These are phyloP conservation scores for Ganoderma resinaceum DNA, from an alignment of 1,284 basidiomycete genomes.

Conservation along the genomic window DNA sequence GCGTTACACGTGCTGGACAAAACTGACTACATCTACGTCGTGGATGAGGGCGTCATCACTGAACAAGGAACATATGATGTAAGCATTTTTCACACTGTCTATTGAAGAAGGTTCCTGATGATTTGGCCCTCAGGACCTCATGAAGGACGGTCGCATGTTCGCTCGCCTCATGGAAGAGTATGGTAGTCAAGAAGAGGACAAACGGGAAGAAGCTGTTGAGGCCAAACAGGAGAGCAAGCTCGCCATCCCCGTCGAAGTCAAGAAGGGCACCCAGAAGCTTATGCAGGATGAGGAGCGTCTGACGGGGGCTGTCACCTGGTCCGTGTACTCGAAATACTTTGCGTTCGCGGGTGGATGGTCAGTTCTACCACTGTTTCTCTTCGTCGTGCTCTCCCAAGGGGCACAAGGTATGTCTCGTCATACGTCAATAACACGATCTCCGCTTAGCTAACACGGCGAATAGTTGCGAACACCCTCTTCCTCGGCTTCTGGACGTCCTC, in stretches of 20 bases:
- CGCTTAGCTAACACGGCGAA: not conserved
- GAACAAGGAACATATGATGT: conserved; percentile 71
- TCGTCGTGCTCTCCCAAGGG: conserved; percentile 39
- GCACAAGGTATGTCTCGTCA: conserved; percentile 35
- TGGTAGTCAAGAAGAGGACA: conserved; percentile 48
- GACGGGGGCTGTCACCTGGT: conserved; percentile 41
- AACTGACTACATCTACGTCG: conserved; percentile 73
- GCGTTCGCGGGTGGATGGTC: conserved; percentile 55
- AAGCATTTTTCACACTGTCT: conserved; percentile 16
- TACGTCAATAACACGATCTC: not conserved
- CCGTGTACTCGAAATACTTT: conserved; percentile 49
- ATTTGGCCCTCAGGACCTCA: conserved; percentile 50
- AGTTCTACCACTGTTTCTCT: conserved; percentile 48
- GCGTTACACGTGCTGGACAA: conserved; percentile 75
- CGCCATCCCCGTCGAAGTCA: conserved; percentile 4
- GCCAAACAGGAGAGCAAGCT: conserved; percentile 32
- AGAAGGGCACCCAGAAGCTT: conserved; percentile 28
- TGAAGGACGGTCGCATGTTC: conserved; percentile 59
- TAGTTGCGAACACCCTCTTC: conserved; percentile 49
- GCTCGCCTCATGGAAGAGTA: conserved; percentile 68
- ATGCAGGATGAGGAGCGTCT: conserved; percentile 48
- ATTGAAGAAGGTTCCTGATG: not conserved
- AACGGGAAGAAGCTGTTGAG: conserved; percentile 35
- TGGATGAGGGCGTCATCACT: conserved; percentile 72
- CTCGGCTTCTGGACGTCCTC: conserved; percentile 49